Base-by-base conservation (phyloP, 2,329 filamentous ascomycete genomes). In the Lecanicillium sp. region DNA sequence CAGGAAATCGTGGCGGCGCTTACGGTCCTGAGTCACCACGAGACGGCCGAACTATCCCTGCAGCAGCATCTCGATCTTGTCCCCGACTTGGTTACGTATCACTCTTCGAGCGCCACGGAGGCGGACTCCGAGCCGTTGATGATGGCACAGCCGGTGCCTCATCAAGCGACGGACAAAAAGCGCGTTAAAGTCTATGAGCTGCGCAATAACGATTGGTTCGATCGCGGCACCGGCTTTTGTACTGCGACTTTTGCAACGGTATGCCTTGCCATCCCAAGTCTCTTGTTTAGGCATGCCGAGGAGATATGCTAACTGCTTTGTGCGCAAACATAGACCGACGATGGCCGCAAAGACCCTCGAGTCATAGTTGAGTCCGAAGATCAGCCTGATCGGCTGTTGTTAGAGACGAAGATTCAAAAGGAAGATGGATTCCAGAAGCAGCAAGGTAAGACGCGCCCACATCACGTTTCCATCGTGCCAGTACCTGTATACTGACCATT, bases 161-260 rank as follows among this genome's bases (percentile, higher is more conserved):
- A 78, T 75, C 73, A 71, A 67, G 65, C 71, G 61, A 72, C 72
- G 62, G 76, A 80, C 55, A 78, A 71, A 65, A 79, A 75, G 62
- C 75, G 92, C 73, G 92, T 96, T 64, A 98, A 98, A 73, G 92
- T 98, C 59, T 98, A 98, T 64, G 92, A 96, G 70, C 76, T 98
- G 55, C 87, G 86, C 62, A 88, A 95, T 67, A 95, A 94, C 73
- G 92, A 96, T 78, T 98, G 92, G 92, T 95, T 90, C 60, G 92
- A 98, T 66, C 77, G 90, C 55, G 92, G 92, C 48, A 98, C 92
- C 34, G 92, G 92, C 46, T 95, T 95, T 63, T 96, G 92, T 62
- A 85, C 79, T 43, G 88, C 89, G 34, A 74, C 80, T 48, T 76
- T 84, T 48, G 65, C 81, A 47, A 74, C 80, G 60, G 85, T 92